Evolutionary conservation across 306 rosid genomes (phyloP).

Genomic region (Acacia acuminata): DNA sequence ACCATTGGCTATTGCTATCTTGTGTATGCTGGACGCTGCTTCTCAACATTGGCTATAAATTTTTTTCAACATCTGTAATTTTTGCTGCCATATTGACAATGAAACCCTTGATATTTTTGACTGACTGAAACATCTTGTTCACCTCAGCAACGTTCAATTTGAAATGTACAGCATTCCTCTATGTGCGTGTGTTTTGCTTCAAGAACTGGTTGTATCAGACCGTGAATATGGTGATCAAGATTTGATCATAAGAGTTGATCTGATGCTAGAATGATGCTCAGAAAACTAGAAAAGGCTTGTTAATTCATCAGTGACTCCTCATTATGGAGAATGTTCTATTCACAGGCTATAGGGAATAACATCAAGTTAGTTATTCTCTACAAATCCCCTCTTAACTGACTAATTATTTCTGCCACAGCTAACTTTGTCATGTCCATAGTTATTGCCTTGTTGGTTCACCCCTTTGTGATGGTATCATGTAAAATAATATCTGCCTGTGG

Average conservation of each 20-base stretch:
- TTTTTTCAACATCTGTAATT: not conserved
- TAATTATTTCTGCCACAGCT: not conserved
- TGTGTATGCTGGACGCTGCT: not conserved
- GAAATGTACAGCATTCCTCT: not conserved
- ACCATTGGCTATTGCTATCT: not conserved
- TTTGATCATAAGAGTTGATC: not conserved
- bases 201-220: not conserved
- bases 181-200: not conserved
- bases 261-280: not conserved
- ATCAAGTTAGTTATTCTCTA: not conserved
- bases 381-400: not conserved
- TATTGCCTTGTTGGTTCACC: not conserved
- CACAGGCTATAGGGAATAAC: not conserved
- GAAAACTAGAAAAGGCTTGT: not conserved
- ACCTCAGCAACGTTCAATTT: not conserved
- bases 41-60: not conserved
- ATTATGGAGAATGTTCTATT: not conserved
- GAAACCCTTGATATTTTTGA: not conserved
- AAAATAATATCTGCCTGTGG: constrained; percentile 7
- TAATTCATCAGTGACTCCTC: not conserved
- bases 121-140: not conserved
- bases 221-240: not conserved
- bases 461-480: constrained; percentile 1
- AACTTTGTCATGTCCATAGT: not conserved
- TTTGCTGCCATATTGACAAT: not conserved